Evolutionary conservation across 1,284 basidiomycete species (phyloP), one percentile per base, ranked within the genome.

Genomic region (Ustilago trichophora): DNA sequence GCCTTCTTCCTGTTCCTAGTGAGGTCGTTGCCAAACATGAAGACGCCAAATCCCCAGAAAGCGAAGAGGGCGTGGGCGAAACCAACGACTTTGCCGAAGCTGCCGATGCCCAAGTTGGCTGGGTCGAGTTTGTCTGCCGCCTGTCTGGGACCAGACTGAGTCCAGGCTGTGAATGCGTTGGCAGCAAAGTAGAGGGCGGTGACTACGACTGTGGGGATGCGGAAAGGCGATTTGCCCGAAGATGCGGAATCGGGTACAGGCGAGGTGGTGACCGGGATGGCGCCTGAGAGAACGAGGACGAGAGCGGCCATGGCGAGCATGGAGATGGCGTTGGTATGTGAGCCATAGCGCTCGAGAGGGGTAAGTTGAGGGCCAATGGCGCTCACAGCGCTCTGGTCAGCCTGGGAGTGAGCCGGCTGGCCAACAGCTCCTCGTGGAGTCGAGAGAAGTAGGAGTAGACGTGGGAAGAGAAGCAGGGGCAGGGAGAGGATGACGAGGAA

Each of bases 351-450:
- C 26, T 72, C 68, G 26, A 72, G 48, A 13, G 68, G 68, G 4
- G 68, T 72, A 5, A 72, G 55, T 21, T 67, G 52, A 6, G 68
- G 68, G 3, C 68, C 68, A 26, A 71, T 56, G 24, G 68, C 68
- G 18, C 29, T 37, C 19, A 71, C 53, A 1, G 53, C 34, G 18
- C 34, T 33, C n/a, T 48, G 44, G 8, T 59, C 50, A n/a, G n/a
- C n/a, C 27, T 42, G 13, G 16, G 31, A 12, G 12, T 44, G 16
- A 6, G 35, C 47, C 0, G 68, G 48, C 22, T 72, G 68, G 1
- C 68, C 63, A 1, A 66, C 59, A 2, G 68, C 63, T 1, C 68
- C 68, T 3, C 68, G 53, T 6, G 68, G 68, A 4, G 68, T 72
- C 4, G 58, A 63, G 21, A 72, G 54, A 18, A 72, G 55, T 24